Evolutionary conservation across 1,139 yeast genomes (phyloP).

Genomic region (Nakaseomyces nivariensis): DNA sequence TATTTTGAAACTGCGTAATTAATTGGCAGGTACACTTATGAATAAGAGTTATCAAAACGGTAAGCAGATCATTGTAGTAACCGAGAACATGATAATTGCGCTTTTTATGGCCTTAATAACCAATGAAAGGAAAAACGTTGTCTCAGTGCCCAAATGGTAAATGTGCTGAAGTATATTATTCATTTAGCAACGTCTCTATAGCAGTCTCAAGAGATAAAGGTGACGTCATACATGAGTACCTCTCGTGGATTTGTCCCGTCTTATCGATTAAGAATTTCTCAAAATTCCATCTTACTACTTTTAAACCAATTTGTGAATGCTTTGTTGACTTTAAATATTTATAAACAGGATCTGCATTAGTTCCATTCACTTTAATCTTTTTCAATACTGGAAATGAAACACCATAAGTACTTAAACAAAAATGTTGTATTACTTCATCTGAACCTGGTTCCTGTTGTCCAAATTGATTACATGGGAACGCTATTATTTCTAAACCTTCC

Average conservation of each 20-base stretch:
- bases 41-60: too few relatives aligned
- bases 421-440: slow-evolving; percentile 45
- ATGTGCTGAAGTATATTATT: too few relatives aligned
- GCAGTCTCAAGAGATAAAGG: slow-evolving; percentile 35
- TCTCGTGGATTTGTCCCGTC: slow-evolving; percentile 54
- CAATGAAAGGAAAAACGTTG: too few relatives aligned
- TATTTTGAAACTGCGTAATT: too few relatives aligned
- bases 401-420: slow-evolving; percentile 50
- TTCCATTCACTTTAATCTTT: slow-evolving; percentile 79
- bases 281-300: slow-evolving; percentile 74
- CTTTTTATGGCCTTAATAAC: too few relatives aligned
- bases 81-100: too few relatives aligned
- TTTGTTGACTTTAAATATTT: slow-evolving; percentile 55
- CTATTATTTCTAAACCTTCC: slow-evolving; percentile 60
- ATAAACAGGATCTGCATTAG: slow-evolving; percentile 62
- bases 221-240: slow-evolving; percentile 55
- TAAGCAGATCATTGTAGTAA: too few relatives aligned
- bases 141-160: too few relatives aligned
- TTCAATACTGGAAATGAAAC: slow-evolving; percentile 56
- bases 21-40: too few relatives aligned
- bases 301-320: slow-evolving; percentile 48
- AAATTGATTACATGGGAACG: slow-evolving; percentile 85
- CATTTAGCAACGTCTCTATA: neutral
- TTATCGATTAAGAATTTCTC: slow-evolving; percentile 69
- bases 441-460: slow-evolving; percentile 70